Evolutionary conservation across 805 yeast species (phyloP).

Genomic region (Metschnikowia henanensis): DNA sequence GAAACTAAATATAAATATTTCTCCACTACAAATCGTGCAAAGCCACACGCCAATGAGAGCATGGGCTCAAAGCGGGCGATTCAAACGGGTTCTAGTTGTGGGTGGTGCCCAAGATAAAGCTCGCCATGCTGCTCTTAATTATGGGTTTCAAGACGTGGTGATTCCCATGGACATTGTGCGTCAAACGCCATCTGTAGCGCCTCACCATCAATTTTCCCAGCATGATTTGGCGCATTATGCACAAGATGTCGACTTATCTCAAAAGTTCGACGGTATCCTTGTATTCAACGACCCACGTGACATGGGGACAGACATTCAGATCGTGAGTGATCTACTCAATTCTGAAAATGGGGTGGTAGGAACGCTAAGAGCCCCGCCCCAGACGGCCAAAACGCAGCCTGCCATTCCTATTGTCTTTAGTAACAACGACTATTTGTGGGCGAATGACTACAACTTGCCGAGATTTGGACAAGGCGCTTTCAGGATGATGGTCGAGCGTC

Average conservation of each 20-base stretch:
- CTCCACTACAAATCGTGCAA: conserved; percentile 70
- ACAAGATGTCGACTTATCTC: conserved; percentile 23
- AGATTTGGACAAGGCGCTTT: conserved; percentile 94
- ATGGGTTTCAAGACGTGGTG: conserved; percentile 78
- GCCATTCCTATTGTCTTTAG: conserved; percentile 75
- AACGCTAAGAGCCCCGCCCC: conserved; percentile 43
- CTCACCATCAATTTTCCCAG: conserved; percentile 57
- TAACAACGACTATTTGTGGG: conserved; percentile 85
- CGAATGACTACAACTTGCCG: conserved; percentile 74
- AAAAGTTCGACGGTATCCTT: conserved; percentile 69
- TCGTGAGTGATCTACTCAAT: conserved; percentile 67
- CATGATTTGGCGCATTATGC: conserved; percentile 47
- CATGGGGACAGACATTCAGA: conserved; percentile 81
- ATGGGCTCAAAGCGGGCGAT: conserved; percentile 45
- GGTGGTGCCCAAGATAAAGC: conserved; percentile 78
- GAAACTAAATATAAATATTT: conserved; percentile 45
- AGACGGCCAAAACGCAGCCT: conserved; percentile 34
- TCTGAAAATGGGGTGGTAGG: conserved; percentile 65
- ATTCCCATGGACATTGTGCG: conserved; percentile 71
- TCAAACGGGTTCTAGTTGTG: conserved; percentile 68
- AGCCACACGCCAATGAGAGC: conserved; percentile 85
- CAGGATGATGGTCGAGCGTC: conserved; percentile 57
- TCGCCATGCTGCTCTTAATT: conserved; percentile 68
- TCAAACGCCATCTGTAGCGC: conserved; percentile 60
- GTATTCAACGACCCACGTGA: conserved; percentile 91